Evolutionary conservation across 2,329 filamentous ascomycete genomes (phyloP).

Genomic region (Aureobasidium melanogenum): DNA sequence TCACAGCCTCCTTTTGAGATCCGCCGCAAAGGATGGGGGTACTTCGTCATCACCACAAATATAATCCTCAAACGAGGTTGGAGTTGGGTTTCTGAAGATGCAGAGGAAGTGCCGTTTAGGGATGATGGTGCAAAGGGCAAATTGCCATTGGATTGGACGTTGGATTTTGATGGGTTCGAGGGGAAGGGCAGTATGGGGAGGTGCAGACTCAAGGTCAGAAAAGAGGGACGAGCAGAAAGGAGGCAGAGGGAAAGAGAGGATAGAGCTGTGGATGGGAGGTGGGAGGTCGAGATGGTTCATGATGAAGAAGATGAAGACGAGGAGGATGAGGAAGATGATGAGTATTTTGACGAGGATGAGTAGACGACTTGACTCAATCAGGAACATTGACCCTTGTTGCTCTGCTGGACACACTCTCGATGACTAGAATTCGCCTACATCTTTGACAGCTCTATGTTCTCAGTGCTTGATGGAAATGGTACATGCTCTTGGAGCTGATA

Average conservation of each 20-base stretch:
- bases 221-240: slow-evolving; percentile 20
- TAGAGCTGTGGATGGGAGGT: slow-evolving; percentile 19
- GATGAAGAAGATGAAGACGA: background rate
- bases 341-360: background rate
- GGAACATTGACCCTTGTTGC: too few relatives aligned
- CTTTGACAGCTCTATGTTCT: too few relatives aligned
- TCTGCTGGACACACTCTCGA: too few relatives aligned
- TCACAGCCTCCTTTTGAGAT: slow-evolving; percentile 32
- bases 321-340: background rate
- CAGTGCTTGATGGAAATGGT: too few relatives aligned
- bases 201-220: slow-evolving; percentile 33
- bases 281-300: slow-evolving; percentile 8
- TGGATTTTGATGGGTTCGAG: slow-evolving; percentile 32
- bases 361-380: too few relatives aligned
- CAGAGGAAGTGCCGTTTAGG: slow-evolving; percentile 24
- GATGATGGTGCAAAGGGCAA: slow-evolving; percentile 22
- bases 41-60: slow-evolving; percentile 31
- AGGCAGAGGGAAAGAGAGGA: slow-evolving; percentile 14
- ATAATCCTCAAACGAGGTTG: slow-evolving; percentile 36
- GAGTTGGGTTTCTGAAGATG: slow-evolving; percentile 34
- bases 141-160: slow-evolving; percentile 33
- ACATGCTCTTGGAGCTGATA: too few relatives aligned
- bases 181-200: slow-evolving; percentile 32
- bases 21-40: slow-evolving; percentile 34
- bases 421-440: too few relatives aligned